Base-by-base conservation (phyloP, 306 rosid genomes). In the Rubus parviflorus region DNA sequence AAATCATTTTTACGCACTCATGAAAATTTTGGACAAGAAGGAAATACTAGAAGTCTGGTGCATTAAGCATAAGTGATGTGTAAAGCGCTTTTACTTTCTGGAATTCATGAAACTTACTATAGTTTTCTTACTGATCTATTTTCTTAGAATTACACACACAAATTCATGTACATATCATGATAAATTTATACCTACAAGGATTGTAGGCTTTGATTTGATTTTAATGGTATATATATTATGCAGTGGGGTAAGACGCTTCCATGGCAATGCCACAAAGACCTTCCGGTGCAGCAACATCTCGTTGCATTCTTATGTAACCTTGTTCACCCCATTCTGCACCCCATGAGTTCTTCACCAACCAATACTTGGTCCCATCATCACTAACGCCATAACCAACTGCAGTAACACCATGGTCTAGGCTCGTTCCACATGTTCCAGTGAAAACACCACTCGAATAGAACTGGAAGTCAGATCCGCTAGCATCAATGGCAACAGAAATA, bases 351-450 rank as follows among this genome's bases (percentile, higher is more conserved):
- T 60, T 60, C 4, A 60, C 66, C 41, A 60, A 60, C 66, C 88
- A 87, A 58, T 82, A 87, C 73, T 87, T 63, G 1, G 77, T 82
- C 6, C 86, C 85, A 66, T 83, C 78, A 2, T 71, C 60, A 54
- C 77, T 47, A 1, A 74, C 53, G 7, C 83, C 89, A 71, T 83
- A 85, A 2, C 85, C 90, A 40, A 86, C 81, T 9, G 68, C 79
- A 6, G 89, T 85, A 13, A 87, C 86, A n/a, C 81, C 88, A n/a
- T 88, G 89, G 47, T 85, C 83, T 25, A 85, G 68, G 1, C 65
- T 20, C 3, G 84, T 81, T 8, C 81, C 81, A 69, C 85, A 87
- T 22, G 57, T 30, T 20, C 89, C 87, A 2, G 83, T 79, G 7
- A 87, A 79, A 0, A 84, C 77, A 42, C 91, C 89, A 45, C 82